Evolutionary conservation across 164 flowering plant genomes (phyloP), one percentile per base, ranked within the genome.

Genomic region (Chloranthus sessilifolius): DNA sequence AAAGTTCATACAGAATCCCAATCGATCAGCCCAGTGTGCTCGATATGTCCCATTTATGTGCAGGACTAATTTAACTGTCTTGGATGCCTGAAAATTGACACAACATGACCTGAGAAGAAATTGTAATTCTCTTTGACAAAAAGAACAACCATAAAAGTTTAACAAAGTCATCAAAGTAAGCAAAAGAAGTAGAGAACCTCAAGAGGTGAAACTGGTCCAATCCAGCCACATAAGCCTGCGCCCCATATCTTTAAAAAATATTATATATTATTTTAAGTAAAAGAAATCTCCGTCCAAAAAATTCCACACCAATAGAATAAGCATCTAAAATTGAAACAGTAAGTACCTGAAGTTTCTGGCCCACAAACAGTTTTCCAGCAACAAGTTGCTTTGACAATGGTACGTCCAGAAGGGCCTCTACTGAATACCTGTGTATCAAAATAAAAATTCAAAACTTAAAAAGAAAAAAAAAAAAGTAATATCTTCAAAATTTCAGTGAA

Each of bases 301-400:
- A 66, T 34, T 28, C n/a, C 36, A 19, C 7, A 3, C 28, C 50
- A 22, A 34, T 9, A 11, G 16, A 24, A 4, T 17, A 17, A 7
- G 19, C 2, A 10, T 54, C 25, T 28, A 26, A 44, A 23, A 51
- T 10, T 5, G 16, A 56, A 63, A n/a, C 0, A 55, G 35, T 31
- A 17, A 43, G 29, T 82, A 94, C 99, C 78, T 90, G 80, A 64
- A 89, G 89, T 65, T 94, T 94, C 73, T 89, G 99, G 46, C 97
- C 97, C 14, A 89, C 72, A 69, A 77, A 89, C 43, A 94, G 58
- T 56, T 79, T 86, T 59, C 88, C 82, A 24, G 70, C 47, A 52
- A 61, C 58, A 50, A 86, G 82, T 56, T 80, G 76, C 67, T 72
- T 80, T 50, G 81, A 65, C 55, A 94, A 75, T 31, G 67, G 41